phyloP scores from a whole-genome alignment of 257 asterid genomes.

The Phtheirospermum japonicum region DNA sequence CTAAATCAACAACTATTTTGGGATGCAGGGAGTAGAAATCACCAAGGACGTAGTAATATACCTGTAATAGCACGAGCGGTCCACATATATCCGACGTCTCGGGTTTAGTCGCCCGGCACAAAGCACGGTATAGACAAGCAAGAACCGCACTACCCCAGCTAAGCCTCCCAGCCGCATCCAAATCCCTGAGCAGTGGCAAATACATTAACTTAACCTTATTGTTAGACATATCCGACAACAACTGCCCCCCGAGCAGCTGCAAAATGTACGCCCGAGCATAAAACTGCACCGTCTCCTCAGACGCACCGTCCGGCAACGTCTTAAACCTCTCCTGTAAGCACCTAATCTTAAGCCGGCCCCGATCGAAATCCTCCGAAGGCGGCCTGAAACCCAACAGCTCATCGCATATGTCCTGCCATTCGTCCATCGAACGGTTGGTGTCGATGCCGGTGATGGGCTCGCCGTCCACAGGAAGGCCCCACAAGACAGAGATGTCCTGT shows the following conservation, averaged over 20 bases:
- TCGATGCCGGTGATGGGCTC: conserved; percentile 74
- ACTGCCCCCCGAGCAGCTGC: conserved; percentile 72
- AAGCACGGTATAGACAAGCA: conserved; percentile 68
- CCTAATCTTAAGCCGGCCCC: conserved; percentile 70
- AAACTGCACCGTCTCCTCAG: conserved; percentile 49
- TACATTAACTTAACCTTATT: conserved; percentile 84
- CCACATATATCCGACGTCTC: conserved; percentile 83
- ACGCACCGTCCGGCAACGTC: conserved; percentile 55
- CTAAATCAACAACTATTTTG: too few species aligned
- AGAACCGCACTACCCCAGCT: conserved; percentile 86
- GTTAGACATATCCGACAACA: conserved; percentile 74
- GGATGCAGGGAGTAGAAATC: not conserved
- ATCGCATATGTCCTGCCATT: conserved; percentile 71
- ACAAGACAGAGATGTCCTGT: conserved; percentile 67
- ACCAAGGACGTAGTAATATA: conserved; percentile 30
- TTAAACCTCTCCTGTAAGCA: conserved; percentile 66
- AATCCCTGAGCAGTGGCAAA: conserved; percentile 72
- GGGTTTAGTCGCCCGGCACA: conserved; percentile 72
- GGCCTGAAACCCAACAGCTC: conserved; percentile 72
- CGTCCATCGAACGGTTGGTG: conserved; percentile 68
- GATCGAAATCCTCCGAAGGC: conserved; percentile 60
- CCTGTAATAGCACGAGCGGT: conserved; percentile 80
- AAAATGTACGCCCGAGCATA: conserved; percentile 74
- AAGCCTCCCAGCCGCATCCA: conserved; percentile 57
- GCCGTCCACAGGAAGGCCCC: conserved; percentile 80